Percentiles rank a stretch among this genome's conserved stretches.
phyloP scores from a whole-genome alignment of 108 stramenopile genomes.

The Pseudonitzschia pungens region DNA sequence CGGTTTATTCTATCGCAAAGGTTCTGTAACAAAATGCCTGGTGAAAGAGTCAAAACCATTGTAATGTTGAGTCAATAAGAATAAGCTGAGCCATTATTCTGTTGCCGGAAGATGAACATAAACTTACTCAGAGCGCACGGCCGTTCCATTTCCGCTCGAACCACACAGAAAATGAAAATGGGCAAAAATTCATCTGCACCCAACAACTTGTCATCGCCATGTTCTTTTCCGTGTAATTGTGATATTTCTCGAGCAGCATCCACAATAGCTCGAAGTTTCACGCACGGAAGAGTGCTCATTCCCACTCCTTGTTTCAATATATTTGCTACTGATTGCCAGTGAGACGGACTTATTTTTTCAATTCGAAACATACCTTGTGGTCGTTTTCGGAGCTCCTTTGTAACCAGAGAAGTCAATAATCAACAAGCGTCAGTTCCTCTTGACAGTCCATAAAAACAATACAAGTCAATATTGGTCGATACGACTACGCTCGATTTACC shows the following conservation, averaged over 20 bases:
- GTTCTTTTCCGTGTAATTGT: slow-evolving; percentile 51
- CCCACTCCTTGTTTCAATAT: slow-evolving; percentile 79
- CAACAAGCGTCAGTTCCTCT: no score
- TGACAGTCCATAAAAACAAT: no score
- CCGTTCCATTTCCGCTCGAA: slow-evolving; percentile 76
- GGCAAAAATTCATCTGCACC: slow-evolving; percentile 94
- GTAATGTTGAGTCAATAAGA: no score
- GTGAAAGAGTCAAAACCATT: background rate
- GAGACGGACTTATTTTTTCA: slow-evolving; percentile 57
- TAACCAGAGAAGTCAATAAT: background rate
- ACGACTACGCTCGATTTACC: slow-evolving; percentile 20
- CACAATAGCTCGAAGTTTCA: slow-evolving; percentile 82
- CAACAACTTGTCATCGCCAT: slow-evolving; percentile 30
- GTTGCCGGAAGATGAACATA: no score
- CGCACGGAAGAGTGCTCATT: slow-evolving; percentile 75
- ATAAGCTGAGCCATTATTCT: no score
- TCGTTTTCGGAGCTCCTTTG: slow-evolving; percentile 49
- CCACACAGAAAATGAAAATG: slow-evolving; percentile 87
- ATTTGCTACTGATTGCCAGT: slow-evolving; percentile 70
- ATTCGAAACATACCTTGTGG: slow-evolving; percentile 64
- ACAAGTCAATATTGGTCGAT: background rate
- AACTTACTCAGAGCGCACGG: slow-evolving; percentile 76
- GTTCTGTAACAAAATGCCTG: slow-evolving; percentile 61
- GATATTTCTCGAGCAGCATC: slow-evolving; percentile 78
- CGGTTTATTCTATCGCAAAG: slow-evolving; percentile 77